phyloP scores from a whole-genome alignment of 2,329 filamentous ascomycete genomes.

The Ophiostoma quercus region DNA sequence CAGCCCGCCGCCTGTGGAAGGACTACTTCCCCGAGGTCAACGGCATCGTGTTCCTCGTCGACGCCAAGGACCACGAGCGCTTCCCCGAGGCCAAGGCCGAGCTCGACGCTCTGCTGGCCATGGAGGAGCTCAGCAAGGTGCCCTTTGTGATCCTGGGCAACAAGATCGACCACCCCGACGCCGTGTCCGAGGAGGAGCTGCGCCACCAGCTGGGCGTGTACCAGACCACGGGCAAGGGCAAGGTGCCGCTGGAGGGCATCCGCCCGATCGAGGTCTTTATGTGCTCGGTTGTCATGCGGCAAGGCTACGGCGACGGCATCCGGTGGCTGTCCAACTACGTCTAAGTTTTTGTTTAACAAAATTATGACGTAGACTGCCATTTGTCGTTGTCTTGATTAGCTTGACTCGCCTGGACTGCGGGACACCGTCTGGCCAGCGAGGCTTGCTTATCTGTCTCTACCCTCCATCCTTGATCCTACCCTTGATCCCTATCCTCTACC shows the following conservation, averaged over 20 bases:
- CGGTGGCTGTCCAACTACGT: conserved; percentile 92
- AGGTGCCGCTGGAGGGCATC: conserved; percentile 82
- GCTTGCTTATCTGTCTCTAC: not conserved
- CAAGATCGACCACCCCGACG: conserved; percentile 98
- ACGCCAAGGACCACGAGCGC: conserved; percentile 94
- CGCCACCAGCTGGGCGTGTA: conserved; percentile 88
- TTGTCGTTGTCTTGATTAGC: not conserved
- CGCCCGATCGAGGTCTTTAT: conserved; percentile 96
- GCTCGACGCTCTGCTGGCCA: conserved; percentile 87
- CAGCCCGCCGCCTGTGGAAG: conserved; percentile 89
- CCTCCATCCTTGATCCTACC: not conserved
- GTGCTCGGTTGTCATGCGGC: conserved; percentile 98
- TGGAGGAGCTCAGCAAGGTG: conserved; percentile 95
- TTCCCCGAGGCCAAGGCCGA: conserved; percentile 93
- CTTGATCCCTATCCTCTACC: not conserved
- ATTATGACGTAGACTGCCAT: not conserved
- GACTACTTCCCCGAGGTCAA: conserved; percentile 96
- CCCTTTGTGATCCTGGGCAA: conserved; percentile 95
- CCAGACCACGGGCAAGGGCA: conserved; percentile 94
- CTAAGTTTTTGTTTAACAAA: conserved; percentile 41
- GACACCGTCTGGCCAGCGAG: not conserved
- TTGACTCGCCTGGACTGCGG: not conserved
- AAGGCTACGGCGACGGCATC: conserved; percentile 88
- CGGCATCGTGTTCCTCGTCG: conserved; percentile 95
- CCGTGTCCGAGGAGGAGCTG: conserved; percentile 91